Evolutionary conservation across 2,329 filamentous ascomycete genomes (phyloP), one percentile per base, ranked within the genome.

Genomic region (Elsinoe perseae): DNA sequence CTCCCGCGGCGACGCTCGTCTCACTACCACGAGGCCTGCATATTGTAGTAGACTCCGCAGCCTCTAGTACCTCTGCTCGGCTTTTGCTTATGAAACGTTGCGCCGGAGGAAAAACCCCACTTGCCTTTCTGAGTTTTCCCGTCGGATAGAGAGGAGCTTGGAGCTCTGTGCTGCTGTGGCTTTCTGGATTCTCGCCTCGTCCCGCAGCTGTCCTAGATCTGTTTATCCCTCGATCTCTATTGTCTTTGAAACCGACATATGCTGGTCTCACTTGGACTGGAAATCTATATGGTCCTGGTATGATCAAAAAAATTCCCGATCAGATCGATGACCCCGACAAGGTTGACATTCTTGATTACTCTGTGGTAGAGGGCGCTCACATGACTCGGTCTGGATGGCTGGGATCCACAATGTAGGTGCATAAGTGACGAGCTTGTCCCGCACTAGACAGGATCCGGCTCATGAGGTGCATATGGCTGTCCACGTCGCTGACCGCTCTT

Each of bases 401-500:
- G 48, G 48, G 48, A 52, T 52, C 48, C 48, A 52, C 48, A 52
- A 21, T 38, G 48, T 48, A 40, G 20, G 20, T 54, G 50, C 50
- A 54, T 54, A 54, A 54, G 50, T 54, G 30, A 27, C 25, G 50
- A 40, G 53, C 53, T 42, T 56, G 53, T 38, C 44, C 43, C 20
- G 42, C 53, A 42, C 53, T 56, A 56, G 28, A 44, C 40, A 25
- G n/a, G 12, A 23, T 44, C 23, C 40, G 40, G 40, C 20, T 44
- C 40, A 44, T 44, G 40, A 44, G 40, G 40, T 44, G 38, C 42
- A 18, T 25, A 46, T 56, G 53, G 53, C 28, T 46, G 40, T 16
- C 36, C 53, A 56, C 23, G 20, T 44, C 40, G 20, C 40, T 56
- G 36, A 56, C 53, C 53, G 53, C 53, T 56, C 53, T 56, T 56